Percentiles rank a stretch among this genome's conserved stretches.
phyloP scores from a whole-genome alignment of 208 protist species.

The Crithidia mellificae region DNA sequence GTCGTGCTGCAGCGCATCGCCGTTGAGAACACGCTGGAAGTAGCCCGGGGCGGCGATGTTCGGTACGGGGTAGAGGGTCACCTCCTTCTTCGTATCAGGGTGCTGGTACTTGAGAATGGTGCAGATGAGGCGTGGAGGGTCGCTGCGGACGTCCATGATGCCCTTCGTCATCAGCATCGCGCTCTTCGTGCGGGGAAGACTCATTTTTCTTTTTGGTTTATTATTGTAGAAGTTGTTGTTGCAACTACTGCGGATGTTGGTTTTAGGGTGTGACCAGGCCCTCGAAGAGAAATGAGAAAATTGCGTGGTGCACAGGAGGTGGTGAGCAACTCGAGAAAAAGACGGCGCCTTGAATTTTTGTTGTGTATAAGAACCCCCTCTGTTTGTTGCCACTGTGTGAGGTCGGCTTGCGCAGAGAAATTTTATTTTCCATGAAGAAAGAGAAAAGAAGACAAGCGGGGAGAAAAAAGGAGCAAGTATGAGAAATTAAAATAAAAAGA shows the following conservation, averaged over 20 bases:
- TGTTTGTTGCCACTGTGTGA: no score
- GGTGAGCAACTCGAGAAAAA: no score
- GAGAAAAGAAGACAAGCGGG: no score
- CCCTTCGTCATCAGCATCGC: slow-evolving; percentile 84
- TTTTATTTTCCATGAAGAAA: no score
- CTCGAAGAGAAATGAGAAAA: no score
- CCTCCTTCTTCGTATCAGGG: slow-evolving; percentile 69
- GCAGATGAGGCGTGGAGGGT: slow-evolving; percentile 69
- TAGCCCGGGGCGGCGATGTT: slow-evolving; percentile 73
- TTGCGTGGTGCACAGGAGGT: no score
- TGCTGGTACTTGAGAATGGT: slow-evolving; percentile 70
- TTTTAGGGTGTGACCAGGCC: no score
- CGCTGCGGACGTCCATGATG: slow-evolving; percentile 79
- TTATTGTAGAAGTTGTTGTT: background rate
- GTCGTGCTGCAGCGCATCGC: slow-evolving; percentile 32
- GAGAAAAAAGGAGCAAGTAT: no score
- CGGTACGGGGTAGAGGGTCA: slow-evolving; percentile 77
- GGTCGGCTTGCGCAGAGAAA: no score
- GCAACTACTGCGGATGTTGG: background rate
- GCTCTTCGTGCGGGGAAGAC: slow-evolving; percentile 33
- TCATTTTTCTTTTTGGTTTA: background rate
- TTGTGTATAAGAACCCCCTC: no score
- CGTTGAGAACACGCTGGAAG: slow-evolving; percentile 59
- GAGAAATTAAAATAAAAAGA: no score
- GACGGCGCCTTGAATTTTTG: no score